Conservation (phyloP, 345 rosid genomes). For the Eutrema heterophyllum region DNA sequence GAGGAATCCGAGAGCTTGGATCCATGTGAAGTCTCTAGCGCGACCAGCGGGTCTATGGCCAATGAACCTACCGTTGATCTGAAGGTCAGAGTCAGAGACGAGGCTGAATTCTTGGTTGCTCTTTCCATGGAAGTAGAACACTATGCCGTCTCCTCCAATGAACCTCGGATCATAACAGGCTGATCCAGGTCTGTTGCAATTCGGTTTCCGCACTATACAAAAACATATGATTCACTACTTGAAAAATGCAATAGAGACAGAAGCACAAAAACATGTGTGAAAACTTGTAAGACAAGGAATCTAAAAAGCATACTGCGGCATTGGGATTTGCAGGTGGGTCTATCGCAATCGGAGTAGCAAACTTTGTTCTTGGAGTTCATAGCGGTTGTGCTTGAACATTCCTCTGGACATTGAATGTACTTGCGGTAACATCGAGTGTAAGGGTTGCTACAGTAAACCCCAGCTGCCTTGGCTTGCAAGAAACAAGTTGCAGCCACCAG, state of each 20-base stretch:
- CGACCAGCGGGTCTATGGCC: constrained; percentile 48
- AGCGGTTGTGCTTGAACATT: constrained; percentile 32
- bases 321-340: constrained; percentile 35
- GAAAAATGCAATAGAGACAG: background rate
- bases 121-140: constrained; percentile 64
- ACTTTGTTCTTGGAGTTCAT: constrained; percentile 33
- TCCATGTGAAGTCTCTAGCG: constrained; percentile 53
- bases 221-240: background rate
- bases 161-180: constrained; percentile 57
- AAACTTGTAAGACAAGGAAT: background rate
- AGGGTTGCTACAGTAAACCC: constrained; percentile 31
- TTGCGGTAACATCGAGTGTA: constrained; percentile 29
- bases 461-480: constrained; percentile 34
- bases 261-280: background rate
- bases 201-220: constrained; percentile 34
- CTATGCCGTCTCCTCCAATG: constrained; percentile 52
- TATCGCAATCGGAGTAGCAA: constrained; percentile 36
- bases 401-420: constrained; percentile 30
- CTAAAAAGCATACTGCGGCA: constrained; percentile 28
- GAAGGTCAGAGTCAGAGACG: constrained; percentile 48
- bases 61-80: constrained; percentile 49
- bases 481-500: constrained; percentile 29
- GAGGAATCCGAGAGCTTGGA: constrained; percentile 48
- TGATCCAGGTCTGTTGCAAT: constrained; percentile 51
- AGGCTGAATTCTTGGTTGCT: constrained; percentile 46